Base-by-base conservation (phyloP, 2,329 filamentous ascomycete species). In the Tolypocladium paradoxum region DNA sequence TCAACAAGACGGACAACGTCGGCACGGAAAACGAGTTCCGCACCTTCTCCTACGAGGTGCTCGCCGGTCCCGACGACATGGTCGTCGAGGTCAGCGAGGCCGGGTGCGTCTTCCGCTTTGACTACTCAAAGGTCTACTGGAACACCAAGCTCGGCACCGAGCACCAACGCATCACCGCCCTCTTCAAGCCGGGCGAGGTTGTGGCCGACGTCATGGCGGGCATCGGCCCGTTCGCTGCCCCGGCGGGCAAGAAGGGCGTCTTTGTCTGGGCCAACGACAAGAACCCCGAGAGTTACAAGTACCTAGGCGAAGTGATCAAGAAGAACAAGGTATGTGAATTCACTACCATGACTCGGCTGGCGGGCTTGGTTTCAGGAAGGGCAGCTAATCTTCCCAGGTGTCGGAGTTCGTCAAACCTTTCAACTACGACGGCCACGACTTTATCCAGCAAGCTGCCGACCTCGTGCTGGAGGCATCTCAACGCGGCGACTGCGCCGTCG, bases 41-140 rank as follows among this genome's bases (percentile, higher is more conserved):
- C 51, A 97, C 93, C 0, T 97, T 99, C 70, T 79, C 79, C 34
- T 97, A 96, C 72, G 93, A 99, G 72, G 80, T 97, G 16, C 80
- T 99, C 0, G 84, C 84, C 2, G 93, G 93, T 0, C 79, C 83
- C 0, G 82, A 90, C 61, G 85, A 97, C 63, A 75, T 96, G 68
- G 83, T 91, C 51, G 93, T 99, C 52, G 82, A 88, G 57, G 79
- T 93, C 51, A 82, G 81, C 58, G 90, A 96, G 71, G 86, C 88
- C 62, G 81, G 83, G 56, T 97, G 93, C 72, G 74, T 78, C n/a
- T 99, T 96, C 73, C 77, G 78, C 53, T 97, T 99, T 69, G 88
- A 99, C 73, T 99, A 95, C 69, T 82, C 87, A 57, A 95, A 95
- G 61, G 93, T 99, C 4, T 99, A 99, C 76, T 99, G 92, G 92